These are phyloP conservation scores for Yamadazyma sp. DNA, from an alignment of 1,139 yeast species.

Conservation along the genomic window DNA sequence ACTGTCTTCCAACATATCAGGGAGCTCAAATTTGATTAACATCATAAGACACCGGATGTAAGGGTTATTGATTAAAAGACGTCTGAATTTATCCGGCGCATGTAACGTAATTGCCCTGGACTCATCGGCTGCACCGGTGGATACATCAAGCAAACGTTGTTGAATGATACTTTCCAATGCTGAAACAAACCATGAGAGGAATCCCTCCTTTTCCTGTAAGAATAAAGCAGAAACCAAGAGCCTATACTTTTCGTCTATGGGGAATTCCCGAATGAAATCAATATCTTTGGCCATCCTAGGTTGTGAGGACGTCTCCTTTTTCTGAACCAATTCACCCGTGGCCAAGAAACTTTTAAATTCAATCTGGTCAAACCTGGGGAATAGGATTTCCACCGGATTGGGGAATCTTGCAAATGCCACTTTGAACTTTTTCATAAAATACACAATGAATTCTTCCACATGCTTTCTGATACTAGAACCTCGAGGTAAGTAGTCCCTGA, in stretches of 20 bases:
- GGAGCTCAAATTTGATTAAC: conserved; percentile 38
- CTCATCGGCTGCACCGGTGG: conserved; percentile 11
- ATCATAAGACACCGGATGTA: conserved; percentile 33
- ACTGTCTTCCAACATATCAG: conserved; percentile 34
- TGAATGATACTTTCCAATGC: conserved; percentile 35
- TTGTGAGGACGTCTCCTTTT: conserved; percentile 18
- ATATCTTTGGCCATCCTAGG: conserved; percentile 35
- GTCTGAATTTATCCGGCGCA: conserved; percentile 19
- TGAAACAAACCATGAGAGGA: conserved; percentile 44
- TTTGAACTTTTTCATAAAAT: conserved; percentile 66
- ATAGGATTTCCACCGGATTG: conserved; percentile 67
- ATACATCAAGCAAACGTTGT: conserved; percentile 20
- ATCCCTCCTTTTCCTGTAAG: conserved; percentile 41
- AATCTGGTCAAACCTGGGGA: conserved; percentile 57
- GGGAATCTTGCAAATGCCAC: conserved; percentile 50
- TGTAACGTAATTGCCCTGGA: conserved; percentile 7
- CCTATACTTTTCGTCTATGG: conserved; percentile 37
- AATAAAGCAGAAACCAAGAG: conserved; percentile 52
- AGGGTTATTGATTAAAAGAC: conserved; percentile 37
- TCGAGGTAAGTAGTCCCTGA: conserved; percentile 33
- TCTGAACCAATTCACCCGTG: conserved; percentile 50
- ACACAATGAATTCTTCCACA: conserved; percentile 64
- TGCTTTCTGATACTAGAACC: conserved; percentile 50
- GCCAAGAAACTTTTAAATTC: conserved; percentile 38
- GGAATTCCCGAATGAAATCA: conserved; percentile 37